Evolutionary conservation across 1,284 basidiomycete species (phyloP).

Genomic region (Tylopilus orsonianus): DNA sequence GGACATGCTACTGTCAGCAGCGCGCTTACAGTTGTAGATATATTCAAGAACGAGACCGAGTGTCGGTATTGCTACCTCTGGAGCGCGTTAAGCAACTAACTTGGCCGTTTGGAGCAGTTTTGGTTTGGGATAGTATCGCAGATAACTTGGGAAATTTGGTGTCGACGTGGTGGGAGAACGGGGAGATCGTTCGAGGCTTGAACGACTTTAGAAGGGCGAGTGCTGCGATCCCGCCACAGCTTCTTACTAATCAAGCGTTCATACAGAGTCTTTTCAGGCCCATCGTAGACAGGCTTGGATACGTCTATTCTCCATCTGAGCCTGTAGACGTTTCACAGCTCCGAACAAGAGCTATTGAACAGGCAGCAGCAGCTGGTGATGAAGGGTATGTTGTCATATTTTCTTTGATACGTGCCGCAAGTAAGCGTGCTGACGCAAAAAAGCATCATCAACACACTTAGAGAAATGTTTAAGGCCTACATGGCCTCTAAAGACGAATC

Average conservation of each 20-base stretch:
- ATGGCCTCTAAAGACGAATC: slow-evolving; percentile 76
- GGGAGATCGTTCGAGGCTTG: slow-evolving; percentile 58
- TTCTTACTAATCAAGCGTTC: slow-evolving; percentile 6
- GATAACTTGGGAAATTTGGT: slow-evolving; percentile 55
- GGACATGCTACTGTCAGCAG: slow-evolving; percentile 78
- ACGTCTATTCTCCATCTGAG: slow-evolving; percentile 72
- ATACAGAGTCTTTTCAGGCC: slow-evolving; percentile 73
- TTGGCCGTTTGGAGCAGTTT: slow-evolving; percentile 42
- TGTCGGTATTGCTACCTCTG: slow-evolving; percentile 45
- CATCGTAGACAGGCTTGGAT: slow-evolving; percentile 78
- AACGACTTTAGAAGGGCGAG: slow-evolving; percentile 65
- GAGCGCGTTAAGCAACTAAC: slow-evolving; percentile 7
- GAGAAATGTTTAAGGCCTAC: slow-evolving; percentile 72
- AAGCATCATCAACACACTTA: slow-evolving; percentile 76
- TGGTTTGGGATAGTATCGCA: slow-evolving; percentile 73
- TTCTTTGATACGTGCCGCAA: not conserved
- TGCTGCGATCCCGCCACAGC: not conserved
- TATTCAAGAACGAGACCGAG: slow-evolving; percentile 72
- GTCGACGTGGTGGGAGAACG: slow-evolving; percentile 87
- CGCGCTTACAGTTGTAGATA: slow-evolving; percentile 71
- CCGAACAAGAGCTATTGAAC: slow-evolving; percentile 73
- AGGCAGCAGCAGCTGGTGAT: slow-evolving; percentile 67
- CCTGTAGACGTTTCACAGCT: slow-evolving; percentile 73
- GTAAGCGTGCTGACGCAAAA: not conserved
- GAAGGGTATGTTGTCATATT: slow-evolving; percentile 42